Evolutionary conservation across 306 rosid genomes (phyloP).

Genomic region (Quercus berberidifolia): DNA sequence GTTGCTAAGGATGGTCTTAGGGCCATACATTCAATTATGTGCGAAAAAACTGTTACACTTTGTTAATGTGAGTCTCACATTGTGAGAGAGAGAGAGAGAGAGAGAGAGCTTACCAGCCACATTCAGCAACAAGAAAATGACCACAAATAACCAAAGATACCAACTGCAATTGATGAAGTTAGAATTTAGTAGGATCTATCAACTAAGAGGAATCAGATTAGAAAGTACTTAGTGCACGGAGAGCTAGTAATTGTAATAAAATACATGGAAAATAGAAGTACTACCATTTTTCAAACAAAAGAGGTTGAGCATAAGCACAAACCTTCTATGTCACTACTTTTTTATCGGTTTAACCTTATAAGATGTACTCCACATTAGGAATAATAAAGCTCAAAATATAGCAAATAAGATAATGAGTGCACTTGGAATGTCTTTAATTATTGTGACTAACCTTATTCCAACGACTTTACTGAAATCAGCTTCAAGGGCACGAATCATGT

Average conservation of each 20-base stretch:
- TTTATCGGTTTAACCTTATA: not conserved
- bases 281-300: not conserved
- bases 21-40: not conserved
- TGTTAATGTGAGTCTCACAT: not conserved
- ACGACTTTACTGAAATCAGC: constrained; percentile 35
- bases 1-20: not conserved
- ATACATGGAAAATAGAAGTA: not conserved
- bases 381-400: not conserved
- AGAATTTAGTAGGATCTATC: not conserved
- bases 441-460: constrained; percentile 27
- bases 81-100: not conserved
- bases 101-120: constrained; percentile 21
- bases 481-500: constrained; percentile 37
- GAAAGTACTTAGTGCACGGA: not conserved
- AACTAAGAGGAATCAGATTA: not conserved
- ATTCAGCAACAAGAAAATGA: constrained; percentile 30
- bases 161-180: constrained; percentile 16
- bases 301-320: no score
- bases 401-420: not conserved
- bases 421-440: not conserved
- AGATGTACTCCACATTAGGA: not conserved
- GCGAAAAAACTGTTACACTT: not conserved
- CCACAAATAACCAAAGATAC: constrained; percentile 36
- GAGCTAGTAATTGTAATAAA: not conserved
- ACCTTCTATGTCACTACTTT: no score